Evolutionary conservation across 2,329 filamentous ascomycete genomes (phyloP).

Genomic region (Cytospora leucostoma): DNA sequence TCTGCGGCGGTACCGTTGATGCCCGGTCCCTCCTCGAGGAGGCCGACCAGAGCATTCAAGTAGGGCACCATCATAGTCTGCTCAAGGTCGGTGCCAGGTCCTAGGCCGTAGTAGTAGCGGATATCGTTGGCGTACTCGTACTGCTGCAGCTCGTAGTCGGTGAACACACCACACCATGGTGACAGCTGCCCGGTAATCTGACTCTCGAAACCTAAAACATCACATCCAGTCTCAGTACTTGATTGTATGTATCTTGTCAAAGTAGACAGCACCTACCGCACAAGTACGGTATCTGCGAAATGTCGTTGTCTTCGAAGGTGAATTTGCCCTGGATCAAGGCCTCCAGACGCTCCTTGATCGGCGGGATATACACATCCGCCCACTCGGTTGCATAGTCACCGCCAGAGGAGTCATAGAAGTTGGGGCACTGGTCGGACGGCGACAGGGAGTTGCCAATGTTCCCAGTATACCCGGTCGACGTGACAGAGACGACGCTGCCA

Average conservation of each 20-base stretch:
- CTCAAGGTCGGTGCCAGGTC: conserved; percentile 56
- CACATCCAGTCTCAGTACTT: not conserved
- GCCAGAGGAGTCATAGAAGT: conserved; percentile 56
- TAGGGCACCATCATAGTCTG: conserved; percentile 63
- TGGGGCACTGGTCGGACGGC: conserved; percentile 63
- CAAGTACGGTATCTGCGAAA: conserved; percentile 64
- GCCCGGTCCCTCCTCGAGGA: conserved; percentile 55
- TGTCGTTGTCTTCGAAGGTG: conserved; percentile 54
- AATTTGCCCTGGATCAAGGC: conserved; percentile 54
- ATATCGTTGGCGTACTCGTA: conserved; percentile 71
- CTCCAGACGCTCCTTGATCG: conserved; percentile 56
- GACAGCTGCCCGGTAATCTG: conserved; percentile 64
- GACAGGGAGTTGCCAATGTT: conserved; percentile 64
- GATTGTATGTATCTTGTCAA: not conserved
- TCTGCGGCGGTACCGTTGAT: conserved; percentile 49
- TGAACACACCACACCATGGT: conserved; percentile 65
- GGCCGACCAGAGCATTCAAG: conserved; percentile 53
- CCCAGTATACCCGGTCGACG: conserved; percentile 51
- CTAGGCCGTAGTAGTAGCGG: conserved; percentile 67
- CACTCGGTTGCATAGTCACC: conserved; percentile 49
- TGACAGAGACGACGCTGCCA: conserved; percentile 60
- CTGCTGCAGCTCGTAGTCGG: conserved; percentile 59
- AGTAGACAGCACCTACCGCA: conserved; percentile 48
- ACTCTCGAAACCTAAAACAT: conserved; percentile 53
- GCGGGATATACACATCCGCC: conserved; percentile 54